Percentiles rank a stretch among this genome's conserved stretches.
These are phyloP conservation scores for Alternaria rosae DNA, from an alignment of 2,329 filamentous ascomycete species.

Conservation along the genomic window DNA sequence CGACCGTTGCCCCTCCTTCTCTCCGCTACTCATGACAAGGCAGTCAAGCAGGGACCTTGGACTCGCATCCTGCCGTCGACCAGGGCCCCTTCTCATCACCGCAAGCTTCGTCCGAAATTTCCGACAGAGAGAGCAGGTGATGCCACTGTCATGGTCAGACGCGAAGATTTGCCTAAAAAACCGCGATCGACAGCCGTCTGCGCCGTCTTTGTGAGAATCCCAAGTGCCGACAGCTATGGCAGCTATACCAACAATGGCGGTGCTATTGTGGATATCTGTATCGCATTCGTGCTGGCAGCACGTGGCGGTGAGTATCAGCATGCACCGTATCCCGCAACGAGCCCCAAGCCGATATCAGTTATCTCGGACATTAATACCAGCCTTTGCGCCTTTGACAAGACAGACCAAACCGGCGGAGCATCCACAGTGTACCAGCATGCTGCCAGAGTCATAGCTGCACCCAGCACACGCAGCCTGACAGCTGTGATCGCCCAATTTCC, in stretches of 20 bases:
- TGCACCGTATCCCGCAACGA: constrained; percentile 1
- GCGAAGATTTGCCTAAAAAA: background rate
- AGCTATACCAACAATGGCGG: constrained; percentile 8
- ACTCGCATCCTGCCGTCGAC: constrained; percentile 10
- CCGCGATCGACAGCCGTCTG: constrained; percentile 11
- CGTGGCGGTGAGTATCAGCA: constrained; percentile 15
- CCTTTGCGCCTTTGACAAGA: constrained; percentile 16
- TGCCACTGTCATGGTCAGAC: background rate
- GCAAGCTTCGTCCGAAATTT: constrained; percentile 7
- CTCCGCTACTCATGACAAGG: constrained; percentile 13
- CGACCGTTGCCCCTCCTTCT: constrained; percentile 23
- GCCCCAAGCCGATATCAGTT: background rate
- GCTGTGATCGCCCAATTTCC: constrained; percentile 29
- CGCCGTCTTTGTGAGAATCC: constrained; percentile 2
- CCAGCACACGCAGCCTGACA: constrained; percentile 18
- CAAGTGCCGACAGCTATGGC: constrained; percentile 12
- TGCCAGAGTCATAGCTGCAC: constrained; percentile 15
- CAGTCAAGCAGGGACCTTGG: constrained; percentile 18
- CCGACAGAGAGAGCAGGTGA: constrained; percentile 8
- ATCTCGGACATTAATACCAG: constrained; percentile 7
- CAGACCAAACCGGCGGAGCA: constrained; percentile 26
- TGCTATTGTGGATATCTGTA: constrained; percentile 20
- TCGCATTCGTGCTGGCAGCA: constrained; percentile 13
- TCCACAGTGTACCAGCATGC: constrained; percentile 12
- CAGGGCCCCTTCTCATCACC: constrained; percentile 15